Evolutionary conservation across 2,329 filamentous ascomycete species (phyloP).

Genomic region (Aspergillus eucalypticola): DNA sequence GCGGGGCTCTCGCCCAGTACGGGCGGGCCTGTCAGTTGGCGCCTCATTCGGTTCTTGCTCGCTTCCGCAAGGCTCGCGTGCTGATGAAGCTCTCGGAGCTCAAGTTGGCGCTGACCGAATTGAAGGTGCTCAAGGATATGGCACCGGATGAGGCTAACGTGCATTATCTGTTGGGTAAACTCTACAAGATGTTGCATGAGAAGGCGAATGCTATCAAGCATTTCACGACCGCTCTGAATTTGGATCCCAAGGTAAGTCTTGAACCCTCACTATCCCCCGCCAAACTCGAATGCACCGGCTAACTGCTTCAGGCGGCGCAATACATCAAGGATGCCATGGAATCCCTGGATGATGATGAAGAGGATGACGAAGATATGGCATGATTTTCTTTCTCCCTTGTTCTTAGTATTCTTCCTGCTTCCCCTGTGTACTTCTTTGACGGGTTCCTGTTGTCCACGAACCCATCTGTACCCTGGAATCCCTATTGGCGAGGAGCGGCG

Average conservation of each 20-base stretch:
- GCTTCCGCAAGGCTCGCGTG: slow-evolving; percentile 90
- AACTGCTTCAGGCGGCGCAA: slow-evolving; percentile 68
- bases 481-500: slow-evolving; percentile 22
- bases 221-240: slow-evolving; percentile 89
- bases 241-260: slow-evolving; percentile 83
- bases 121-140: slow-evolving; percentile 85
- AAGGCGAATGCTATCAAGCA: slow-evolving; percentile 80
- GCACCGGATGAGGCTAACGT: slow-evolving; percentile 95
- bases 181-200: slow-evolving; percentile 61
- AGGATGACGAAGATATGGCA: slow-evolving; percentile 58
- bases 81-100: slow-evolving; percentile 73
- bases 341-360: slow-evolving; percentile 71
- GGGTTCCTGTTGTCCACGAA: background rate
- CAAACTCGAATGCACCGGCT: slow-evolving; percentile 12
- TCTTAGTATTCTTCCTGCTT: slow-evolving; percentile 21
- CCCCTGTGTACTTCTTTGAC: background rate
- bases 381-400: slow-evolving; percentile 28
- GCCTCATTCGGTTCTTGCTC: slow-evolving; percentile 76
- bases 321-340: slow-evolving; percentile 98
- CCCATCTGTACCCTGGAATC: background rate
- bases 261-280: background rate
- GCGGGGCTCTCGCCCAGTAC: slow-evolving; percentile 78
- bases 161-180: slow-evolving; percentile 80
- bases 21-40: slow-evolving; percentile 78
- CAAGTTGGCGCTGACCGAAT: slow-evolving; percentile 73